Conservation (phyloP, 1,139 yeast species). For the Pichia sp. region DNA sequence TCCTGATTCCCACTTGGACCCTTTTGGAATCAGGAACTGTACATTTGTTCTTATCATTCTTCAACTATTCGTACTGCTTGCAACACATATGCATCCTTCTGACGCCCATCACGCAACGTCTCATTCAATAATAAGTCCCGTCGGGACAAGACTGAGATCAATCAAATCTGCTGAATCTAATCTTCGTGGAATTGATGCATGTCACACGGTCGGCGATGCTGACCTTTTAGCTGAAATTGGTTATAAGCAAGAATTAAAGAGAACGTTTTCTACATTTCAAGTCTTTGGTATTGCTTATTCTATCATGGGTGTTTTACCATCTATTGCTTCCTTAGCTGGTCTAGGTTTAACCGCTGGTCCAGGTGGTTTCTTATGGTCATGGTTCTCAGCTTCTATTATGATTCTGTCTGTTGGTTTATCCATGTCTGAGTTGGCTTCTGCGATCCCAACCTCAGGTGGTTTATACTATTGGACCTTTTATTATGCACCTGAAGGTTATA, state of each 20-base stretch:
- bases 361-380: conserved; percentile 57
- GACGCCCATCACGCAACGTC: conserved; percentile 4
- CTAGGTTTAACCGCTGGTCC: conserved; percentile 43
- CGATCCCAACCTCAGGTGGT: conserved; percentile 69
- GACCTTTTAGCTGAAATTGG: conserved; percentile 41
- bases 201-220: conserved; percentile 27
- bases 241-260: conserved; percentile 41
- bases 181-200: conserved; percentile 23
- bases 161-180: conserved; percentile 18
- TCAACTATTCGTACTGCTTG: too few species aligned
- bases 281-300: conserved; percentile 47
- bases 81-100: background rate
- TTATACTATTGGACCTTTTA: conserved; percentile 49
- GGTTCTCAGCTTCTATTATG: conserved; percentile 47
- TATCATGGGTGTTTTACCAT: conserved; percentile 45
- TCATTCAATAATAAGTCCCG: conserved; percentile 10
- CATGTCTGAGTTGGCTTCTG: conserved; percentile 55
- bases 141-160: conserved; percentile 14
- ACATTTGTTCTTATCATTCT: too few species aligned
- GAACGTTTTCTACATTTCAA: conserved; percentile 40
- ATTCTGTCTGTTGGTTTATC: conserved; percentile 43
- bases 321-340: conserved; percentile 33
- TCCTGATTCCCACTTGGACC: too few species aligned
- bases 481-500: conserved; percentile 41
- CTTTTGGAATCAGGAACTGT: too few species aligned